Conservation (phyloP, 2,329 filamentous ascomycete genomes). For the Phialophora macrospora region DNA sequence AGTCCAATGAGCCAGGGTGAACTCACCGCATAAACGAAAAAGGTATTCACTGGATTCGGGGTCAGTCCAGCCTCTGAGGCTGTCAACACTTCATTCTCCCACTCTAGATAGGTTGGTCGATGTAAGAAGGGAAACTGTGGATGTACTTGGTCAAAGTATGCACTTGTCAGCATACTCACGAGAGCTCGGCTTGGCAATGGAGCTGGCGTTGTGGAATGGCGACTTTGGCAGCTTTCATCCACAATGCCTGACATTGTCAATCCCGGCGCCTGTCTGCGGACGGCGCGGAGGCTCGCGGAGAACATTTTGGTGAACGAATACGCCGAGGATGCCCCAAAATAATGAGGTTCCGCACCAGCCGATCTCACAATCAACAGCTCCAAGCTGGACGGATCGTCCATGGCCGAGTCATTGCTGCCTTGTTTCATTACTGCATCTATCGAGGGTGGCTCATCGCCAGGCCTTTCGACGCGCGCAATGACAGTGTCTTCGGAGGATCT, state of each 20-base stretch:
- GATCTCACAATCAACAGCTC: conserved; percentile 24
- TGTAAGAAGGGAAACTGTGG: conserved; percentile 49
- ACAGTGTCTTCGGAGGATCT: neutral
- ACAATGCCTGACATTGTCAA: conserved; percentile 19
- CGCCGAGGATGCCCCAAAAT: conserved; percentile 19
- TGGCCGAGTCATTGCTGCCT: neutral
- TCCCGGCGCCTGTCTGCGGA: conserved; percentile 17
- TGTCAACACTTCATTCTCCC: conserved; percentile 39
- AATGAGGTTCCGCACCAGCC: conserved; percentile 25
- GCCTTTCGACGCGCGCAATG: neutral
- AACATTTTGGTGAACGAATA: neutral
- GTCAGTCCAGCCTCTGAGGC: neutral
- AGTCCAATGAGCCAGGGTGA: too few relatives aligned
- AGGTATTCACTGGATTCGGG: neutral
- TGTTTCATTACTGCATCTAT: neutral
- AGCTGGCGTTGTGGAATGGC: neutral
- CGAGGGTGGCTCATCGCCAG: neutral
- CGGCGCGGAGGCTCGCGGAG: conserved; percentile 7
- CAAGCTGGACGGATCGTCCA: conserved; percentile 17
- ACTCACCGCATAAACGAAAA: conserved; percentile 3
- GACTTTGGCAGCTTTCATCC: conserved; percentile 1
- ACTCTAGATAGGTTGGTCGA: conserved; percentile 42
- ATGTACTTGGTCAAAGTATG: conserved; percentile 49
- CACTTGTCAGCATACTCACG: conserved; percentile 28
- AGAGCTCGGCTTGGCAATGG: conserved; percentile 14